Percentiles rank a stretch among this genome's conserved stretches.
These are phyloP conservation scores for Cylindrotheca fusiformis DNA, from an alignment of 108 stramenopile species.

Conservation along the genomic window DNA sequence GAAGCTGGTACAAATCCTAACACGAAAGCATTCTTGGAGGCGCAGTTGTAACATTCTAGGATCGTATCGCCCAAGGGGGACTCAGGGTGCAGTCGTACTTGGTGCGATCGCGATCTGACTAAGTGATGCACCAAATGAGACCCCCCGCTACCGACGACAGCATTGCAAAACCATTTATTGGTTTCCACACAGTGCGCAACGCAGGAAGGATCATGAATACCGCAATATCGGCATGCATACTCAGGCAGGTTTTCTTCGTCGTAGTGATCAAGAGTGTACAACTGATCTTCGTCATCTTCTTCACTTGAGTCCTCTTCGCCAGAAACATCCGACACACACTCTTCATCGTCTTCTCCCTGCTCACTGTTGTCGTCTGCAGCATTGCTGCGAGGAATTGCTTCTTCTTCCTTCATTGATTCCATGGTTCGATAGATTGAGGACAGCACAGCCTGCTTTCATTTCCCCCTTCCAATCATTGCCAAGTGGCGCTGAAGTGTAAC, in stretches of 20 bases:
- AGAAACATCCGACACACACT: constrained; percentile 26
- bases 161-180: constrained; percentile 98
- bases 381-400: background rate
- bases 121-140: constrained; percentile 96
- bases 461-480: no score
- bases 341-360: constrained; percentile 36
- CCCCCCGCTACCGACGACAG: constrained; percentile 74
- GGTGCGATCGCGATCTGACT: constrained; percentile 71
- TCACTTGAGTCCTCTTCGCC: constrained; percentile 56
- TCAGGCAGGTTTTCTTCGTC: constrained; percentile 79
- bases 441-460: no score
- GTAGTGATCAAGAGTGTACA: constrained; percentile 64
- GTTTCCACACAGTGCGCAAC: constrained; percentile 95
- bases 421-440: no score
- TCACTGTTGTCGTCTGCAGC: constrained; percentile 3
- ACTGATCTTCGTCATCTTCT: constrained; percentile 56
- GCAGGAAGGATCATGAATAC: constrained; percentile 91
- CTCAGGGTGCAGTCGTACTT: constrained; percentile 87
- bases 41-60: constrained; percentile 98
- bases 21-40: constrained; percentile 92
- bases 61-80: constrained; percentile 93
- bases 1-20: constrained; percentile 97
- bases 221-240: constrained; percentile 95
- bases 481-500: no score
- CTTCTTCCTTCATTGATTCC: no score